Evolutionary conservation across 2,329 filamentous ascomycete genomes (phyloP).

Genomic region (Penicillium sp.): DNA sequence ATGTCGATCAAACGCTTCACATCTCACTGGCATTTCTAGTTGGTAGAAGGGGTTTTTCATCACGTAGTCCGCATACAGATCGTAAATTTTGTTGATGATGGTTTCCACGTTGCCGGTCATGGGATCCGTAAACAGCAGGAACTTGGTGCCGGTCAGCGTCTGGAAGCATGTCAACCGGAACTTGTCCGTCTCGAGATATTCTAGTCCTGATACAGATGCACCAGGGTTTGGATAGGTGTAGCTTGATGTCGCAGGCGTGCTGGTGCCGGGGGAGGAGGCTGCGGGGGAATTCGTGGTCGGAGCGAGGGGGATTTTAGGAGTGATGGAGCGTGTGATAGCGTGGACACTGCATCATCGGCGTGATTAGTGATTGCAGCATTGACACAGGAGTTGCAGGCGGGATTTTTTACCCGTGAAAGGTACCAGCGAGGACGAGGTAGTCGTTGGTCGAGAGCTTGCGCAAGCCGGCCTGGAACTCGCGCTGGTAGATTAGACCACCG

Average conservation of each 20-base stretch:
- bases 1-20: constrained; percentile 91
- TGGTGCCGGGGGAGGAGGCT: constrained; percentile 19
- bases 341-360: constrained; percentile 52
- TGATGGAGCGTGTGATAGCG: constrained; percentile 60
- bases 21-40: constrained; percentile 93
- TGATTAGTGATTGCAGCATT: not conserved
- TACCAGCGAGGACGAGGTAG: constrained; percentile 93
- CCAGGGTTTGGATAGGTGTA: constrained; percentile 34
- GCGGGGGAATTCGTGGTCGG: constrained; percentile 30
- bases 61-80: constrained; percentile 93
- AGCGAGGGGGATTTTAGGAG: constrained; percentile 40
- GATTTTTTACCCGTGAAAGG: constrained; percentile 77
- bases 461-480: constrained; percentile 82
- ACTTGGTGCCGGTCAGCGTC: constrained; percentile 91
- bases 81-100: constrained; percentile 82
- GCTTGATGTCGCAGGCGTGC: constrained; percentile 19
- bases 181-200: constrained; percentile 89
- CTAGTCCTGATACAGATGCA: constrained; percentile 62
- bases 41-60: constrained; percentile 99
- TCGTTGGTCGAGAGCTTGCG: constrained; percentile 92
- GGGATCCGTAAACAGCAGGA: constrained; percentile 89
- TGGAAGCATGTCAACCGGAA: constrained; percentile 96
- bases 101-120: constrained; percentile 81
- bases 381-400: not conserved
- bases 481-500: constrained; percentile 92